Conservation (phyloP, 169 alveolate species). For the Plasmodium sp. region DNA sequence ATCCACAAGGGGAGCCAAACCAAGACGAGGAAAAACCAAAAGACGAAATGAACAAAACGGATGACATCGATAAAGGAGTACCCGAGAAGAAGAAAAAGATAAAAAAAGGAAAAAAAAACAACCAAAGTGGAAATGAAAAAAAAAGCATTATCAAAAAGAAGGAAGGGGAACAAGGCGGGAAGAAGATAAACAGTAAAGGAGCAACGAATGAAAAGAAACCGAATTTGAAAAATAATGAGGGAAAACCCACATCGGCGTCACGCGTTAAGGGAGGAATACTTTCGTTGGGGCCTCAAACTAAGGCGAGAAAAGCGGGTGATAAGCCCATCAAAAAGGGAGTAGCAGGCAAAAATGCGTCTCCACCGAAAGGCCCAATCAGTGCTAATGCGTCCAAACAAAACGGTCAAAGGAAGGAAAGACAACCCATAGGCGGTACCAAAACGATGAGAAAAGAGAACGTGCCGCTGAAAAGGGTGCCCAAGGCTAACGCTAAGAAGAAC, state of each 20-base stretch:
- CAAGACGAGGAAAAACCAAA: background rate
- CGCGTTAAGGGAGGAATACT: background rate
- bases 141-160: background rate
- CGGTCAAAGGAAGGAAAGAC: background rate
- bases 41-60: background rate
- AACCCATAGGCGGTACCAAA: background rate
- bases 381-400: background rate
- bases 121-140: background rate
- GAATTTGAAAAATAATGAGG: background rate
- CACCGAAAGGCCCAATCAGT: slow-evolving; percentile 1
- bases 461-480: background rate
- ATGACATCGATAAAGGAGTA: background rate
- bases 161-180: background rate
- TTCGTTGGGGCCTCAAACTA: background rate
- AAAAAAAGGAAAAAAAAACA: background rate
- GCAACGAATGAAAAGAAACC: background rate
- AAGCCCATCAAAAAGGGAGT: background rate
- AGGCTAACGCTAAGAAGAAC: background rate
- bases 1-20: background rate
- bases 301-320: background rate
- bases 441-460: background rate
- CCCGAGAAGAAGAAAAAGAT: background rate
- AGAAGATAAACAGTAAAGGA: background rate
- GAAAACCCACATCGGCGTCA: background rate
- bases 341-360: background rate